phyloP scores from a whole-genome alignment of 1,139 yeast genomes.

The Candida sp. region DNA sequence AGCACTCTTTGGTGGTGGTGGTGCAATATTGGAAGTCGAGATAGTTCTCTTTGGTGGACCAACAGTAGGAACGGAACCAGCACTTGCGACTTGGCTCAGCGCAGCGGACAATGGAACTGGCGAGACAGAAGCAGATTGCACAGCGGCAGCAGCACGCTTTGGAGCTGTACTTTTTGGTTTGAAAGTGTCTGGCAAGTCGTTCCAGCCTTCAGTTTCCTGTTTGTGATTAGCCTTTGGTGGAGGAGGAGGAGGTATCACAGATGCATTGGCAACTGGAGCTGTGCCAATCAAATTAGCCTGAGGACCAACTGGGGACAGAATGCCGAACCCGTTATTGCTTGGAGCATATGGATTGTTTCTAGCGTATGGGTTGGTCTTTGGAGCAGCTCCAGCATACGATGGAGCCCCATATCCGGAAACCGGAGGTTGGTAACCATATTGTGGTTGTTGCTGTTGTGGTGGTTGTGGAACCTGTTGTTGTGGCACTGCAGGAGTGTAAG shows the following conservation, averaged over 20 bases:
- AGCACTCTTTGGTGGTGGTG: slow-evolving; percentile 43
- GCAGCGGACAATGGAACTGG: slow-evolving; percentile 22
- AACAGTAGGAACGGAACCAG: slow-evolving; percentile 1
- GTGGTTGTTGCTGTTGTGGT: slow-evolving; percentile 7
- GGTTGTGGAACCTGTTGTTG: slow-evolving; percentile 6
- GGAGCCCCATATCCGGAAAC: slow-evolving; percentile 17
- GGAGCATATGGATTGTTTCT: slow-evolving; percentile 35
- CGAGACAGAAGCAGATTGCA: slow-evolving; percentile 22
- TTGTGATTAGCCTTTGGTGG: slow-evolving; percentile 49
- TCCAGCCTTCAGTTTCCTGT: slow-evolving; percentile 87
- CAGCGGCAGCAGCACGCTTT: slow-evolving; percentile 55
- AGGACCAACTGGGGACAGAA: slow-evolving; percentile 16
- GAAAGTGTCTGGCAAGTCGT: slow-evolving; percentile 82
- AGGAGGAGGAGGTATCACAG: slow-evolving; percentile 25
- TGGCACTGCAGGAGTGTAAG: slow-evolving; percentile 8
- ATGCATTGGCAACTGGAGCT: not conserved
- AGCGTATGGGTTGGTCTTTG: slow-evolving; percentile 29
- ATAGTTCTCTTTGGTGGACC: slow-evolving; percentile 14
- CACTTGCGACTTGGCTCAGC: slow-evolving; percentile 1
- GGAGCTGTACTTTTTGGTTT: slow-evolving; percentile 52
- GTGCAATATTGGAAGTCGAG: slow-evolving; percentile 21
- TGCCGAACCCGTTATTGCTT: slow-evolving; percentile 20
- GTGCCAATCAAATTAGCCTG: slow-evolving; percentile 12
- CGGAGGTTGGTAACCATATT: slow-evolving; percentile 13
- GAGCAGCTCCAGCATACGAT: slow-evolving; percentile 11